Evolutionary conservation across 2,329 filamentous ascomycete species (phyloP), one percentile per base, ranked within the genome.

Genomic region (Sporothrix pseudoabietina): DNA sequence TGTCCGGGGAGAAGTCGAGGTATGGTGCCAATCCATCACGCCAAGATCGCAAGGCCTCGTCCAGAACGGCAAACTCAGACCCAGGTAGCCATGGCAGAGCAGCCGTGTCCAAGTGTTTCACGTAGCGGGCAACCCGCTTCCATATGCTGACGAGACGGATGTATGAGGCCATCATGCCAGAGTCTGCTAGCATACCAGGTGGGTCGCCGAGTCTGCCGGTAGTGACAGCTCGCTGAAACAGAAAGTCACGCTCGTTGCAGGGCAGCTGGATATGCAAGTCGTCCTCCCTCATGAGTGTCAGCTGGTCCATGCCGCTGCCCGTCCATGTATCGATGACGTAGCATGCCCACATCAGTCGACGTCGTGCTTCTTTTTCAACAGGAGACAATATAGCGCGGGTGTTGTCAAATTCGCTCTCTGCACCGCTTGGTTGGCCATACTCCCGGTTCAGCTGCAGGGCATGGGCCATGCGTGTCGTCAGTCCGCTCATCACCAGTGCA

Each of bases 181-280:
- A 35, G 65, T 57, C 41, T 4, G 47, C 41, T 4, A 44, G 35
- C 7, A 32, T 16, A 5, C 22, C 4, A 10, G 22, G 16, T 4
- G n/a, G 5, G 26, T 69, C 71, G 9, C 44, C 19, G 12, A 69
- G 41, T 8, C 14, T 19, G 5, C 14, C 52, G 14, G 52, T 49
- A 1, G 19, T 41, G 12, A 59, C 52, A 1, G 39, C 2, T 3
- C 71, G 71, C 44, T 70, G 63, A 44, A 88, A 88, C 77, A 89
- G 87, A 72, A 85, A 86, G 74, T 85, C 84, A 1, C 82, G 82
- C 77, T 86, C 84, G 75, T 85, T 85, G 76, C 84, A 86, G 0
- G 84, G 84, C 9, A 85, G 80, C 73, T 85, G 82, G 61, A 86
- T 80, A 72, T 82, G 82, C 74, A 86, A 81, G 14, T 79, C 79